Conservation (phyloP, 2,329 filamentous ascomycete genomes). For the Emmonsiellopsis sp. region DNA sequence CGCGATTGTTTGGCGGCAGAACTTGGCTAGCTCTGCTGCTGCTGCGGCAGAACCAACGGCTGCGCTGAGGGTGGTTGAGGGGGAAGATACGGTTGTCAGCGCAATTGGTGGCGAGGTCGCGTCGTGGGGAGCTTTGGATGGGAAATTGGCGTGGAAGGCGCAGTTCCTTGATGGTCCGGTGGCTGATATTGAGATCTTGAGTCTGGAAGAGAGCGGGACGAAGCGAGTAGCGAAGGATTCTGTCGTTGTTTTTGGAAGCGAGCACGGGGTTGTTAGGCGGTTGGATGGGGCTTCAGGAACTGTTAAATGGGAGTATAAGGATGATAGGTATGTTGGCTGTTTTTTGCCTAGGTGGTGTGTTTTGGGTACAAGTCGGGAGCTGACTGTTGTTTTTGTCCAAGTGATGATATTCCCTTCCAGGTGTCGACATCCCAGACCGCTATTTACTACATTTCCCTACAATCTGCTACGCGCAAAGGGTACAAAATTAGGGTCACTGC, state of each 20-base stretch:
- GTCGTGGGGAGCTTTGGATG: conserved; percentile 75
- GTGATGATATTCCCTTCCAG: conserved; percentile 64
- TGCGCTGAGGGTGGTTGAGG: conserved; percentile 60
- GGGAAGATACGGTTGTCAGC: conserved; percentile 66
- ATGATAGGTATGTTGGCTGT: conserved; percentile 39
- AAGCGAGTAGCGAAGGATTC: conserved; percentile 49
- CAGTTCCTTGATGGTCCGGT: conserved; percentile 42
- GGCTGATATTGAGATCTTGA: conserved; percentile 59
- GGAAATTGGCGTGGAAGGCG: conserved; percentile 66
- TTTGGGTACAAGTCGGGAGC: conserved; percentile 1
- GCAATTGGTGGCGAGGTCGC: conserved; percentile 61
- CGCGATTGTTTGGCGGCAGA: conserved; percentile 75
- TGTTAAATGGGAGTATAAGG: conserved; percentile 69
- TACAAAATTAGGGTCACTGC: conserved; percentile 68
- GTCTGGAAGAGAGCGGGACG: conserved; percentile 48
- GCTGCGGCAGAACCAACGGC: conserved; percentile 22
- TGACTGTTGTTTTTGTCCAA: conserved; percentile 25
- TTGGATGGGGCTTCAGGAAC: conserved; percentile 63
- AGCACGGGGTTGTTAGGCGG: conserved; percentile 52
- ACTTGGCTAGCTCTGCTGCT: conserved; percentile 42
- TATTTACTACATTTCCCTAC: conserved; percentile 68
- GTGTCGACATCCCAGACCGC: conserved; percentile 59
- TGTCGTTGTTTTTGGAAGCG: conserved; percentile 54
- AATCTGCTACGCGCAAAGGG: conserved; percentile 54
- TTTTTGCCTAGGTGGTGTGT: not conserved